Evolutionary conservation across 352 stramenopile species (phyloP).

Genomic region (Phytophthora cactorum): DNA sequence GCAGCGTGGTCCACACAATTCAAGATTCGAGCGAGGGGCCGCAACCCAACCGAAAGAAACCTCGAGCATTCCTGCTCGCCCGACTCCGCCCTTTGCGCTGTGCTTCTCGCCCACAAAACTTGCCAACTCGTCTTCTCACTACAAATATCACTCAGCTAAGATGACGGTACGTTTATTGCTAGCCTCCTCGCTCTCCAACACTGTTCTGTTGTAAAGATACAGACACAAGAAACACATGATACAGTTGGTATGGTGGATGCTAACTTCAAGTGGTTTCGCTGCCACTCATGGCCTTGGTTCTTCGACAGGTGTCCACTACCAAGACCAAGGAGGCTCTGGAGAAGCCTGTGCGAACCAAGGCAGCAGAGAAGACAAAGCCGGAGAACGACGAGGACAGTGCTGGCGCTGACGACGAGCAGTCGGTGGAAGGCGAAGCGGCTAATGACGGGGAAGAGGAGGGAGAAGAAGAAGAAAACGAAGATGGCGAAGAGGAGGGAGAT

Average conservation of each 20-base stretch:
- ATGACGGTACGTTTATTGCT: slow-evolving; percentile 33
- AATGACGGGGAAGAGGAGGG: slow-evolving; percentile 37
- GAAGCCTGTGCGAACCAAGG: slow-evolving; percentile 22
- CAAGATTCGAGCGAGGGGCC: slow-evolving; percentile 15
- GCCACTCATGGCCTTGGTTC: slow-evolving; percentile 10
- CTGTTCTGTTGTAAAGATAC: slow-evolving; percentile 1
- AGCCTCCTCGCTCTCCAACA: neutral
- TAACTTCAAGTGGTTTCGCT: slow-evolving; percentile 23
- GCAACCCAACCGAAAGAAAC: slow-evolving; percentile 1
- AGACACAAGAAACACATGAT: neutral
- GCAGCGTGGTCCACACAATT: slow-evolving; percentile 8
- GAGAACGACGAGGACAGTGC: slow-evolving; percentile 37
- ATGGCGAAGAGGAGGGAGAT: slow-evolving; percentile 21
- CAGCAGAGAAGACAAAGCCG: slow-evolving; percentile 37
- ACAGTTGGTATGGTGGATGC: slow-evolving; percentile 16
- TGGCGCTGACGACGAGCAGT: slow-evolving; percentile 37
- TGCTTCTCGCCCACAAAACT: slow-evolving; percentile 3
- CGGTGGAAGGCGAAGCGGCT: slow-evolving; percentile 43
- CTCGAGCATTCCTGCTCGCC: neutral
- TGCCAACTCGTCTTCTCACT: neutral
- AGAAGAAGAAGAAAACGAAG: slow-evolving; percentile 29
- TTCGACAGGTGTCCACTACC: slow-evolving; percentile 24
- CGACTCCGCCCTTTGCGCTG: neutral
- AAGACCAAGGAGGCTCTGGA: slow-evolving; percentile 17
- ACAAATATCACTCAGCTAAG: slow-evolving; percentile 1